Evolutionary conservation across 805 yeast species (phyloP), one percentile per base, ranked within the genome.

Genomic region (Candida coleopterorum): DNA sequence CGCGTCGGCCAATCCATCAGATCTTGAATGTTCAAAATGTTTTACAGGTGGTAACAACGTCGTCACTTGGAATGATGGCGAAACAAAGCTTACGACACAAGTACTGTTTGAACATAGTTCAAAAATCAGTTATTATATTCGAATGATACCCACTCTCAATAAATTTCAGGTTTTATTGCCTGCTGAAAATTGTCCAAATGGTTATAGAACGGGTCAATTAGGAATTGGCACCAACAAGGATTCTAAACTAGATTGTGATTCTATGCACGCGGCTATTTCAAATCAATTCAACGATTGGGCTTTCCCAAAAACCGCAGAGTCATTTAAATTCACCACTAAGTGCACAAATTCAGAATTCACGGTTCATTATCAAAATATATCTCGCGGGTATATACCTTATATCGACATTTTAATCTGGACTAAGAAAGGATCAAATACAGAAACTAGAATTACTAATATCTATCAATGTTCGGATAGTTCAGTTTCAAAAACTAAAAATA

Each of bases 381-480:
- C 62, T 6, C 57, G 60, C 2, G 64, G 63, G 2, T 53, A 44
- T 39, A 40, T 58, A 12, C 55, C 56, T 6, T 55, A 45, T 35
- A 42, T 55, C 24, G 50, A 48, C 31, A 42, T 33, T 20, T 29
- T 38, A 6, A 26, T 25, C 9, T n/a, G 31, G 4, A 23, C 36
- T 17, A n/a, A 29, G 5, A 34, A 28, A 14, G 37, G 36, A 8
- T 26, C 10, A 4, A 15, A 14, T 17, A 28, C 25, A 14, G 4
- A 9, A n/a, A 25, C 27, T 1, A 14, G 16, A 10, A 43, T 41
- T 32, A 41, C 24, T 11, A 18, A 25, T 6, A 38, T 25, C 9
- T 31, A 31, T 31, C 8, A 17, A 17, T 31, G 27, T 31, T 26
- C n/a, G 22, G 26, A 27, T 22, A 31, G 18, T 23, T 6, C 20